Percentiles rank a stretch among this genome's conserved stretches.
phyloP scores from a whole-genome alignment of 768 basidiomycete species.

The Terana coerulea region DNA sequence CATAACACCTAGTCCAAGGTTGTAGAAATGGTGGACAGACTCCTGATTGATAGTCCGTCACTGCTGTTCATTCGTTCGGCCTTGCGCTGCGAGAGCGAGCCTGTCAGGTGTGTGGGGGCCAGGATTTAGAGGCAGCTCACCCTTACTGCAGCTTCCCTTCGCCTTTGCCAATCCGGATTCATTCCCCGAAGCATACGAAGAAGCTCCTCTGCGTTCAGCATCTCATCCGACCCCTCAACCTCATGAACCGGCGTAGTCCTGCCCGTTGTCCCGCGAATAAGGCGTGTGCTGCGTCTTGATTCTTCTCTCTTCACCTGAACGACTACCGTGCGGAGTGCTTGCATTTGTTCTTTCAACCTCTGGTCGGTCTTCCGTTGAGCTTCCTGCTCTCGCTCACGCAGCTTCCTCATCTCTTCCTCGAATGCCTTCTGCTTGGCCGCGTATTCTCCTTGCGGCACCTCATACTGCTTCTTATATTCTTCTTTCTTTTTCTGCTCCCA shows the following conservation, averaged over 20 bases:
- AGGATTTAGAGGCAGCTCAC: too few species aligned
- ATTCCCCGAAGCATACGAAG: constrained; percentile 49
- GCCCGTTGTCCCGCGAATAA: constrained; percentile 28
- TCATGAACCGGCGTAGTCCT: neutral
- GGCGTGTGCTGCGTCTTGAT: neutral
- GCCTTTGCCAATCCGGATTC: constrained; percentile 61
- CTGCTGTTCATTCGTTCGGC: constrained; percentile 14
- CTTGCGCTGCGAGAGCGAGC: constrained; percentile 14
- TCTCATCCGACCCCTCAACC: constrained; percentile 7
- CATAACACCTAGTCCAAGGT: neutral
- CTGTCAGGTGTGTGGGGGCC: too few species aligned
- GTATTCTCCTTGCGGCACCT: neutral
- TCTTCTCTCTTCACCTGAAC: neutral
- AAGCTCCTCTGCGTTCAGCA: constrained; percentile 44
- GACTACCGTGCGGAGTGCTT: constrained; percentile 33
- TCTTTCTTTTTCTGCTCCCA: neutral
- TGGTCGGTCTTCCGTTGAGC: constrained; percentile 19
- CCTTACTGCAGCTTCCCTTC: constrained; percentile 47
- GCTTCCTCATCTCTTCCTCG: neutral
- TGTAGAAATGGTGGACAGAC: too few species aligned
- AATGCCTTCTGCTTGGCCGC: constrained; percentile 1
- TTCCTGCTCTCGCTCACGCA: constrained; percentile 23
- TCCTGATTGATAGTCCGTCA: neutral
- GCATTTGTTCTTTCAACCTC: constrained; percentile 32
- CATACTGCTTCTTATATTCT: neutral